A percentile compares a stretch with the other conserved stretches of the same genome.
These are phyloP conservation scores for Euptelea pleiosperma DNA, from an alignment of 164 flowering plant genomes.

Conservation along the genomic window DNA sequence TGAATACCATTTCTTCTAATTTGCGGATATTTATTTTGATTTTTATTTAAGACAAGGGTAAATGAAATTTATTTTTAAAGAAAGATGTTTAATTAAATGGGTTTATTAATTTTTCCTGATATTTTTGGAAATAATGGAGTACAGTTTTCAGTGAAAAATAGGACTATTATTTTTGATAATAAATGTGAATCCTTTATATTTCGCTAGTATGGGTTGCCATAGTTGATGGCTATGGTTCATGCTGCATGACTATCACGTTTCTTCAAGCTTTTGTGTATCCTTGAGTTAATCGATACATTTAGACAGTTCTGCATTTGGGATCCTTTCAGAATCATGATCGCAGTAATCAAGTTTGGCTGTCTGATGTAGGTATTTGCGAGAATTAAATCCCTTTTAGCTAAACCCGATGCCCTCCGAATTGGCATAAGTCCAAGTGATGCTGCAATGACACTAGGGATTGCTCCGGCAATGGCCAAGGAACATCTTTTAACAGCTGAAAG, in stretches of 20 bases:
- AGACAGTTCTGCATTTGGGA: neutral
- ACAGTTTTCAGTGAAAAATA: neutral
- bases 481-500: conserved; percentile 89
- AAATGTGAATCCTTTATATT: neutral
- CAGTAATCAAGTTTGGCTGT: conserved; percentile 12
- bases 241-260: neutral
- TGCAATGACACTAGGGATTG: conserved; percentile 84
- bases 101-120: neutral
- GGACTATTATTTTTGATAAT: neutral
- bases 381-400: conserved; percentile 57
- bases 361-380: conserved; percentile 58
- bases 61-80: too few species aligned
- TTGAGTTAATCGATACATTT: neutral
- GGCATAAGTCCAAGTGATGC: conserved; percentile 96
- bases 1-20: too few species aligned
- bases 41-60: too few species aligned
- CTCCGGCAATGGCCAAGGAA: conserved; percentile 97
- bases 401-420: conserved; percentile 62
- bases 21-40: too few species aligned
- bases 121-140: neutral
- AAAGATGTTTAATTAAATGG: too few species aligned
- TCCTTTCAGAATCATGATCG: neutral
- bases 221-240: neutral
- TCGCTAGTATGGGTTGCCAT: neutral
- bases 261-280: neutral